Evolutionary conservation across 306 rosid species (phyloP), one percentile per base, ranked within the genome.

Genomic region (Fragaria iinumae): DNA sequence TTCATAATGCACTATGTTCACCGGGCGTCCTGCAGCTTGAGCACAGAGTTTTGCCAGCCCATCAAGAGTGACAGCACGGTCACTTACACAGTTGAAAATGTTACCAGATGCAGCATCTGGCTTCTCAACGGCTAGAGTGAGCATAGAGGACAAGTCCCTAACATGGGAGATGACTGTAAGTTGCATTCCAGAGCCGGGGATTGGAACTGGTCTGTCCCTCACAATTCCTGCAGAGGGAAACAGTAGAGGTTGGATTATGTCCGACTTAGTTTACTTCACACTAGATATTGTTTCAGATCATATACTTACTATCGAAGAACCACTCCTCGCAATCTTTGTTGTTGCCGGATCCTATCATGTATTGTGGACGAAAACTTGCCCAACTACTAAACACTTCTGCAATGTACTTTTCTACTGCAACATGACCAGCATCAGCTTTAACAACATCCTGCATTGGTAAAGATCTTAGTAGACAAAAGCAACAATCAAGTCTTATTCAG

Each of bases 301-400:
- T 34, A 65, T 39, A 67, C 92, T 90, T 90, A 92, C 97, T 82
- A 70, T 95, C 96, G 44, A 92, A 95, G 87, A 92, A 95, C 98
- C 97, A 95, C 81, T 95, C 98, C 80, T 95, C 97, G 39, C 96
- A 87, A 71, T 95, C 98, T 82, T 95, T 95, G 87, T 92, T 92
- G 92, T 95, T 95, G 83, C 98, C 97, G n/a, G 97, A 92, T 4
- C 98, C 98, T 66, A 78, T 81, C 91, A 92, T 94, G 88, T 94
- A 92, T 27, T 92, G 98, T 23, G 98, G 97, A 34, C 96, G 86
- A 79, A 95, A 95, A 48, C 76, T 13, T 76, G 97, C 89, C 98
- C 97, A 95, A 41, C 84, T 81, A 5, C 75, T 83, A 56, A 87
- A 92, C 77, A 83, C 83, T 68, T 92, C 89, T 74, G 88, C 92